Conservation (phyloP, 805 yeast species). For the Hagleromyces aurorensis region DNA sequence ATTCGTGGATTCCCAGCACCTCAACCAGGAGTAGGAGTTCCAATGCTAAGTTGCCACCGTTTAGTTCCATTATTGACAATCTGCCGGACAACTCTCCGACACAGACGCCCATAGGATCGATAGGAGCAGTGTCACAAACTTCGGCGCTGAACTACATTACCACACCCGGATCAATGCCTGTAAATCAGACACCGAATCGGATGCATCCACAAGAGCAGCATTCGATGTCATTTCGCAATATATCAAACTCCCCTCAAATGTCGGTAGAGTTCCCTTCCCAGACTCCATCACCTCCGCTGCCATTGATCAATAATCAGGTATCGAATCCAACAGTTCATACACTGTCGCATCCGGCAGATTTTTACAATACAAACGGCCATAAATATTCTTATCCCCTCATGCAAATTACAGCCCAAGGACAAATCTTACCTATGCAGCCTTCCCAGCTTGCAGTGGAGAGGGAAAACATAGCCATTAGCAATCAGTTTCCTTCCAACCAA, state of each 20-base stretch:
- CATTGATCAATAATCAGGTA: constrained; percentile 2
- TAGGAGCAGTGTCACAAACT: too few species aligned
- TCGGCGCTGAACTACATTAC: too few species aligned
- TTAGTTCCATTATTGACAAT: constrained; percentile 13
- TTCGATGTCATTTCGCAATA: too few species aligned
- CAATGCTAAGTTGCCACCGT: constrained; percentile 12
- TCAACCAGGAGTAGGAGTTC: constrained; percentile 2
- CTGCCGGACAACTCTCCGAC: too few species aligned
- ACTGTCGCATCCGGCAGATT: constrained; percentile 19
- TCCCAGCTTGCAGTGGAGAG: too few species aligned
- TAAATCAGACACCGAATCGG: constrained; percentile 4
- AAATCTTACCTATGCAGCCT: background rate
- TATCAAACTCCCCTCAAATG: constrained; percentile 1
- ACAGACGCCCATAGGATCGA: too few species aligned
- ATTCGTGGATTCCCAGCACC: constrained; percentile 6
- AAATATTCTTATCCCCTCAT: constrained; percentile 19
- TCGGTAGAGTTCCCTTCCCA: background rate
- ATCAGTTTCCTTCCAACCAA: too few species aligned
- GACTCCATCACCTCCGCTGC: constrained; percentile 2
- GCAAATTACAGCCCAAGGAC: constrained; percentile 5
- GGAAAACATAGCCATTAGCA: too few species aligned
- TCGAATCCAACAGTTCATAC: constrained; percentile 20
- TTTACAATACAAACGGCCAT: constrained; percentile 23
- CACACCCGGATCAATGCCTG: constrained; percentile 4
- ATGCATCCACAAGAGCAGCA: too few species aligned